These are phyloP conservation scores for Hylodesmum podocarpum DNA, from an alignment of 306 rosid genomes.

Conservation along the genomic window DNA sequence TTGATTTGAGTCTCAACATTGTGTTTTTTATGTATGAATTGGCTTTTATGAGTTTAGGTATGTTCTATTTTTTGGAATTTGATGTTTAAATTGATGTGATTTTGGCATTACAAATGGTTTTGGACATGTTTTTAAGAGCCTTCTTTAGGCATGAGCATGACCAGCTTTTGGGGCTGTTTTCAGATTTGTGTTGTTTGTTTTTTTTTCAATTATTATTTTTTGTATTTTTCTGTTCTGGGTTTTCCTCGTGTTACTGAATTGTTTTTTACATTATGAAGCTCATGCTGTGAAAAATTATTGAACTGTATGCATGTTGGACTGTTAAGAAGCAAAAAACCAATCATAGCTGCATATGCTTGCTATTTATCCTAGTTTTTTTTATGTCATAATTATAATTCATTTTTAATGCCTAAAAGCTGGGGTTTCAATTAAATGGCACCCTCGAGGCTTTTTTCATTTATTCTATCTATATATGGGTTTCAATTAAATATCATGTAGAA, in stretches of 20 bases:
- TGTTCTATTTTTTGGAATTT: not conserved
- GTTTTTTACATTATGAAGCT: not conserved
- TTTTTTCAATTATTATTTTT: not conserved
- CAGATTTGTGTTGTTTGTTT: not conserved
- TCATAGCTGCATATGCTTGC: not conserved
- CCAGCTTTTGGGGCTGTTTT: no score
- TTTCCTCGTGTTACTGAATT: not conserved
- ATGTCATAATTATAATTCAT: not conserved
- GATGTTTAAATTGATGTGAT: not conserved
- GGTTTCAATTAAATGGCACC: not conserved
- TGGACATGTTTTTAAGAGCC: not conserved
- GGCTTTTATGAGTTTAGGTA: not conserved
- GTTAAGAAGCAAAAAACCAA: not conserved
- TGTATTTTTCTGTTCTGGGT: not conserved
- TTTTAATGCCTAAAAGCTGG: not conserved
- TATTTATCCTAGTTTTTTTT: not conserved
- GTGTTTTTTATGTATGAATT: not conserved
- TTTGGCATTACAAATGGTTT: conserved; percentile 17
- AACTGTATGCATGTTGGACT: not conserved
- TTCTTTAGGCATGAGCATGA: no score
- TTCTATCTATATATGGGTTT: no score
- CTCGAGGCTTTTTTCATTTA: no score
- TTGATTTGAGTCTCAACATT: conserved; percentile 30
- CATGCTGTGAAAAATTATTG: not conserved
- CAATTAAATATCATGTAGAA: no score